phyloP scores from a whole-genome alignment of 1,284 basidiomycete species.

The Sparassis latifolia region DNA sequence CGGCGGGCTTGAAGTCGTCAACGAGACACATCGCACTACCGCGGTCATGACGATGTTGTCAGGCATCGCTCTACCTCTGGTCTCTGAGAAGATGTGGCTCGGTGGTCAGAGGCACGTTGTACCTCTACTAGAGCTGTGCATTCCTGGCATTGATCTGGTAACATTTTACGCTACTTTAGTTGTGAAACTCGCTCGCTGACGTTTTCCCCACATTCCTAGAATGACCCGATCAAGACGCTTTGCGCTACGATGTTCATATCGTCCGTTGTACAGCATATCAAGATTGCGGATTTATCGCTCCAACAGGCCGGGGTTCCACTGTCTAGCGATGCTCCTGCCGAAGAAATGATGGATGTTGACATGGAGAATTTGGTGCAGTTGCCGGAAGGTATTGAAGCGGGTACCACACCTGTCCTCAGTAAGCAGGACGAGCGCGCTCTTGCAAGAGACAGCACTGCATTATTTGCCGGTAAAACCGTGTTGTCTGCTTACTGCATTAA shows the following conservation, averaged over 20 bases:
- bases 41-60: constrained; percentile 88
- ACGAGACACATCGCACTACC: constrained; percentile 91
- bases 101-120: constrained; percentile 87
- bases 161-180: constrained; percentile 15
- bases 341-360: constrained; percentile 51
- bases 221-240: constrained; percentile 90
- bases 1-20: constrained; percentile 86
- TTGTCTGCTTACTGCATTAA: neutral
- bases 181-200: neutral
- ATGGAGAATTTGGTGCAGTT: constrained; percentile 34
- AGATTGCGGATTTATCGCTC: constrained; percentile 74
- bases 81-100: constrained; percentile 73
- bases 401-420: constrained; percentile 43
- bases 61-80: constrained; percentile 72
- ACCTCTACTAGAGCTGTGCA: constrained; percentile 83
- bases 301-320: constrained; percentile 48
- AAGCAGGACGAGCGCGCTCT: constrained; percentile 70
- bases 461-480: constrained; percentile 58
- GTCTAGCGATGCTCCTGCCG: constrained; percentile 44
- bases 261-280: constrained; percentile 73
- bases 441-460: constrained; percentile 72
- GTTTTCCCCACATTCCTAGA: constrained; percentile 37
- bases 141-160: constrained; percentile 88
- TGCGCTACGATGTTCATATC: constrained; percentile 78
- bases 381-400: constrained; percentile 50